A percentile compares a stretch with the other conserved stretches of the same genome.
phyloP scores from a whole-genome alignment of 192 early-diverging fungal genomes.

The Borealophlyctis nickersoniae region DNA sequence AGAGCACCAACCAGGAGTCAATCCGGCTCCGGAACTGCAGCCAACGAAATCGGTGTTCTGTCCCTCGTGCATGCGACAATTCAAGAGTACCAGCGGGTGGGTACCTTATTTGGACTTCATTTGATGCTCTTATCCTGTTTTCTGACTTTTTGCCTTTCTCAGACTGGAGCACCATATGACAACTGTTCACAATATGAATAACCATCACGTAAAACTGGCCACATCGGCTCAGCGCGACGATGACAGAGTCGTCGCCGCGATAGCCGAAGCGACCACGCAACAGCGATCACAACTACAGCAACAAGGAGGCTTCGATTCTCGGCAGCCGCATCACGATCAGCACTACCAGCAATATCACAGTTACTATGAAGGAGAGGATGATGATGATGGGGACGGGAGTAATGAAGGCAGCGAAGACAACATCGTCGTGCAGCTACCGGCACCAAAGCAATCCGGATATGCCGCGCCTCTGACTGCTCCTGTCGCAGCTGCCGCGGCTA shows the following conservation, averaged over 20 bases:
- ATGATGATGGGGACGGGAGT: too few species aligned
- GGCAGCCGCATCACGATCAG: slow-evolving; percentile 10
- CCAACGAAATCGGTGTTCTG: slow-evolving; percentile 11
- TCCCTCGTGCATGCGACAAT: slow-evolving; percentile 24
- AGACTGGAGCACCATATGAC: slow-evolving; percentile 16
- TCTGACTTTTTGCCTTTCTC: neutral
- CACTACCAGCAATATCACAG: slow-evolving; percentile 6
- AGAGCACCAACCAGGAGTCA: neutral
- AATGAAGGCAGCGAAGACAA: too few species aligned
- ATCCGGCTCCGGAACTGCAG: neutral
- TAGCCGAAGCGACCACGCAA: neutral
- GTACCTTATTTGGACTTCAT: neutral
- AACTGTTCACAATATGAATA: slow-evolving; percentile 15
- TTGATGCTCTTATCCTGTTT: neutral
- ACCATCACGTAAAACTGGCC: neutral
- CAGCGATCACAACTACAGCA: slow-evolving; percentile 1
- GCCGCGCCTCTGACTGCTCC: too few species aligned
- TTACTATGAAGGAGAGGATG: slow-evolving; percentile 13
- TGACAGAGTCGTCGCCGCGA: slow-evolving; percentile 3
- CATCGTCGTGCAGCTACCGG: too few species aligned
- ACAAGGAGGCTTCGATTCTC: slow-evolving; percentile 2
- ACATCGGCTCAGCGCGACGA: neutral
- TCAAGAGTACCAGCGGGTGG: slow-evolving; percentile 12
- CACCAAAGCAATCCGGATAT: too few species aligned
- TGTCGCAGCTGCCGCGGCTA: too few species aligned